Base-by-base conservation (phyloP, 495 filamentous ascomycete species). In the Articulospora tetracladia region DNA sequence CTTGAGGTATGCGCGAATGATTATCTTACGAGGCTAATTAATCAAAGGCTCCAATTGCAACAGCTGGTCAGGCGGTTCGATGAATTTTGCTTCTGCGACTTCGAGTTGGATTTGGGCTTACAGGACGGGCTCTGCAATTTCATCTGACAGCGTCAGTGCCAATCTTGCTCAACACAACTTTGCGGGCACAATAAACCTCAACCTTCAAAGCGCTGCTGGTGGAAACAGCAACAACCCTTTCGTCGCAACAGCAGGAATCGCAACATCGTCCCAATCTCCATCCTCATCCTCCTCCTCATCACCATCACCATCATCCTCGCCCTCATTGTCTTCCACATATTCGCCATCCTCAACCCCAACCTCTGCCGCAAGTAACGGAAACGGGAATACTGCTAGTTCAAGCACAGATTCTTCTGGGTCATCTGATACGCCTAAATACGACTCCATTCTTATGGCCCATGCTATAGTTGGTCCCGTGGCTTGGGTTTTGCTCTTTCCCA, bases 91-190 rank as follows among this genome's bases (percentile, higher is more conserved):
- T 17, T 30, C 77, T 61, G 68, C 76, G 1, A 69, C 64, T 7
- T 78, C 79, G 20, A 65, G 72, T 13, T 93, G 88, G 83, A 87
- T 96, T 61, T 86, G 78, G 66, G 87, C 86, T 1, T 78, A 79
- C 69, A 84, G 83, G 55, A 64, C 69, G 13, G 88, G 92, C 1
- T 68, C 72, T 0, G 62, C 86, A 0, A 65, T 93, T 48, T 74
- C 81, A 32, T 82, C 83, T 12, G 74, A 80, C 24, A 78, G 76
- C 57, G 50, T 67, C 1, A 70, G 69, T 7, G 82, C 79, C 0
- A 57, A 51, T 15, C 84, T 95, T 58, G 28, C 41, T 10, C 74
- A 85, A 57, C 92, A 96, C 69, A 79, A 84, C 63, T 70, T 65
- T 22, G 70, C 76, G 24, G 74, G 77, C 0, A 44, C 60, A n/a